Evolutionary conservation across 371 early-diverging fungal genomes (phyloP).

Genomic region (Mucor circinelloides): DNA sequence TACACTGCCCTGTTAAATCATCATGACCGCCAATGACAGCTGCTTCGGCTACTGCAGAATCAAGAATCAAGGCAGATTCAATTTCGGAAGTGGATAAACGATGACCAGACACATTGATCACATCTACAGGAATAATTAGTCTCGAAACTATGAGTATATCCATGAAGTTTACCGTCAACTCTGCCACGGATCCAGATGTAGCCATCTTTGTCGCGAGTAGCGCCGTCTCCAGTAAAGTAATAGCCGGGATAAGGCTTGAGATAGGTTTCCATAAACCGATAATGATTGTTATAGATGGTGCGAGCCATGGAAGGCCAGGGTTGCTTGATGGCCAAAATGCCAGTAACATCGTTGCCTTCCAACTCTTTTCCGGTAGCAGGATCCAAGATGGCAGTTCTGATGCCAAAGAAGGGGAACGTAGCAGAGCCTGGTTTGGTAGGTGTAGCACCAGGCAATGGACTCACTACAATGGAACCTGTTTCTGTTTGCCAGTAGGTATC

Average conservation of each 20-base stretch:
- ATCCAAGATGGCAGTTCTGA: constrained; percentile 85
- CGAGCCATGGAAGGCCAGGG: constrained; percentile 98
- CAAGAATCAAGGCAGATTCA: constrained; percentile 82
- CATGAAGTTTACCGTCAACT: constrained; percentile 10
- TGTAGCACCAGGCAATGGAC: constrained; percentile 88
- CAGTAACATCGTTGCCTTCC: constrained; percentile 81
- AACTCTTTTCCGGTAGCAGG: constrained; percentile 80
- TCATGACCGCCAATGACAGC: constrained; percentile 94
- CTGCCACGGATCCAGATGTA: constrained; percentile 82
- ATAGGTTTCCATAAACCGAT: constrained; percentile 91
- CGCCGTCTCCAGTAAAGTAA: constrained; percentile 92
- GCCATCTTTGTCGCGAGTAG: constrained; percentile 84
- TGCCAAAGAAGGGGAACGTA: constrained; percentile 96
- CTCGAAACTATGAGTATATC: no score
- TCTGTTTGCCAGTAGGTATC: constrained; percentile 98
- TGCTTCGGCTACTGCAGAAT: constrained; percentile 86
- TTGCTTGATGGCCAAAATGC: constrained; percentile 85
- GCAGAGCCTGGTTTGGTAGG: constrained; percentile 95
- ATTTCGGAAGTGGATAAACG: constrained; percentile 96
- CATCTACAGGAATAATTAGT: constrained; percentile 47
- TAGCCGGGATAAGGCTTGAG: constrained; percentile 83
- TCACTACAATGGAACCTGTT: constrained; percentile 94
- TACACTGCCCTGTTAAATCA: constrained; percentile 90
- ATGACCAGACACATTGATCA: constrained; percentile 98
- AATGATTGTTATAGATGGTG: constrained; percentile 88